These are phyloP conservation scores for Thalassiosira profunda DNA, from an alignment of 108 stramenopile genomes.

Conservation along the genomic window DNA sequence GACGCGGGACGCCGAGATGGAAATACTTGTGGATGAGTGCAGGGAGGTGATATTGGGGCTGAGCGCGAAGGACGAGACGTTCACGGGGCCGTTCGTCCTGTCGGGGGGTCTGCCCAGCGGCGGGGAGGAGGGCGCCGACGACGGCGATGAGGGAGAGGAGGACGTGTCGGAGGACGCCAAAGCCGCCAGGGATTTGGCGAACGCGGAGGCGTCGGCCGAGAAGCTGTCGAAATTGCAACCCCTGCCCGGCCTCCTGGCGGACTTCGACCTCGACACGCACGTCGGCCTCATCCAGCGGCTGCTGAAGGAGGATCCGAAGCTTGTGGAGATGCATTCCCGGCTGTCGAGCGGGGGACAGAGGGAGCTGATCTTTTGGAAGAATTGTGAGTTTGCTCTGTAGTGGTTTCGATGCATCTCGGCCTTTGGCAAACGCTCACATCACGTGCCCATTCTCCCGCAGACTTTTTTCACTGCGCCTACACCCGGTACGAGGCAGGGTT, in stretches of 20 bases:
- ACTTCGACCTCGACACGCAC: constrained; percentile 87
- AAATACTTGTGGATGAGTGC: constrained; percentile 91
- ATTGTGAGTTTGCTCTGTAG: too few relatives aligned
- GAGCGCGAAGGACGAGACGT: constrained; percentile 64
- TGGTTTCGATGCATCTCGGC: too few relatives aligned
- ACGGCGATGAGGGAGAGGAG: constrained; percentile 38
- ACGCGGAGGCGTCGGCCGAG: constrained; percentile 55
- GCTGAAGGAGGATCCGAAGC: constrained; percentile 67
- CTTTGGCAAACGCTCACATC: constrained; percentile 24
- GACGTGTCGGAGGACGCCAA: constrained; percentile 35
- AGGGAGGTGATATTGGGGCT: constrained; percentile 80
- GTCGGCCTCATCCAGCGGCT: constrained; percentile 85
- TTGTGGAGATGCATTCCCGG: constrained; percentile 70
- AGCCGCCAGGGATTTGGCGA: constrained; percentile 27
- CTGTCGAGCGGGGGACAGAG: constrained; percentile 66
- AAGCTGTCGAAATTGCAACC: constrained; percentile 79
- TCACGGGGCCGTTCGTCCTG: constrained; percentile 83
- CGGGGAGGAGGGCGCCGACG: constrained; percentile 45
- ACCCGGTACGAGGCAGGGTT: constrained; percentile 87
- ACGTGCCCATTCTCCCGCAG: not conserved
- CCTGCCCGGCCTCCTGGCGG: constrained; percentile 65
- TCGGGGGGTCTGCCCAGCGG: constrained; percentile 45
- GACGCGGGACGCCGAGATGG: constrained; percentile 82
- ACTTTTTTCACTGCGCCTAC: constrained; percentile 88
- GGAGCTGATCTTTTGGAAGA: constrained; percentile 83